These are phyloP conservation scores for Jamesozyma rosinii DNA, from an alignment of 805 yeast genomes.

Conservation along the genomic window DNA sequence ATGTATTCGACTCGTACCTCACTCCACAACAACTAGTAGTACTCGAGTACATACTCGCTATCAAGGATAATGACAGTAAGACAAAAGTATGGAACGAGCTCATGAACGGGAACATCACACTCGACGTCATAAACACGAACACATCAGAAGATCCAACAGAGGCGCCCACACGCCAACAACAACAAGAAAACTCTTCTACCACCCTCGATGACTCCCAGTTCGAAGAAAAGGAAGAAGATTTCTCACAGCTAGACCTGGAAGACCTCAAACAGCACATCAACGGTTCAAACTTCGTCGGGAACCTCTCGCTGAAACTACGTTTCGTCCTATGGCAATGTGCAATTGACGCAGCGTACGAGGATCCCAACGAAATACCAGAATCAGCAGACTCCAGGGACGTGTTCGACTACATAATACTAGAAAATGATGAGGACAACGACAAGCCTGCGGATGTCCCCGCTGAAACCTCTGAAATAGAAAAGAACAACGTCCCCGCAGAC, in stretches of 20 bases:
- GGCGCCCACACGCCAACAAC: background rate
- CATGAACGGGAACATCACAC: slow-evolving; percentile 28
- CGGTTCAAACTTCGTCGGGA: slow-evolving; percentile 40
- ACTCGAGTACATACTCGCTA: slow-evolving; percentile 37
- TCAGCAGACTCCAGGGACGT: slow-evolving; percentile 9
- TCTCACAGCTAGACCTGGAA: slow-evolving; percentile 34
- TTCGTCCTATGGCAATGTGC: slow-evolving; percentile 65
- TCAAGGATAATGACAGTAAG: slow-evolving; percentile 19
- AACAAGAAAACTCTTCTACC: slow-evolving; percentile 1
- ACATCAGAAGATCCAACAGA: slow-evolving; percentile 3
- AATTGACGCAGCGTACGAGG: slow-evolving; percentile 22
- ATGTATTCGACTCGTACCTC: slow-evolving; percentile 40
- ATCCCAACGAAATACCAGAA: slow-evolving; percentile 29
- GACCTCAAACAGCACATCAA: slow-evolving; percentile 35
- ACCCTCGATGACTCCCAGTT: slow-evolving; percentile 3
- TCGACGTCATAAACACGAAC: slow-evolving; percentile 16
- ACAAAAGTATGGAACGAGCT: slow-evolving; percentile 39
- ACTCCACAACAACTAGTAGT: slow-evolving; percentile 49
- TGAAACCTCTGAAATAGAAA: background rate
- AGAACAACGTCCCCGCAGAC: background rate
- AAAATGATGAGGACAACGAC: slow-evolving; percentile 8
- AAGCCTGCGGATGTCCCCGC: background rate
- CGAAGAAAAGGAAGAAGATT: slow-evolving; percentile 23
- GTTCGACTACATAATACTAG: slow-evolving; percentile 6
- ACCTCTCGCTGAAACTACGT: slow-evolving; percentile 54